Percentiles rank a stretch among this genome's conserved stretches.
phyloP scores from a whole-genome alignment of 805 yeast genomes.

The Candida vartiovaarae region DNA sequence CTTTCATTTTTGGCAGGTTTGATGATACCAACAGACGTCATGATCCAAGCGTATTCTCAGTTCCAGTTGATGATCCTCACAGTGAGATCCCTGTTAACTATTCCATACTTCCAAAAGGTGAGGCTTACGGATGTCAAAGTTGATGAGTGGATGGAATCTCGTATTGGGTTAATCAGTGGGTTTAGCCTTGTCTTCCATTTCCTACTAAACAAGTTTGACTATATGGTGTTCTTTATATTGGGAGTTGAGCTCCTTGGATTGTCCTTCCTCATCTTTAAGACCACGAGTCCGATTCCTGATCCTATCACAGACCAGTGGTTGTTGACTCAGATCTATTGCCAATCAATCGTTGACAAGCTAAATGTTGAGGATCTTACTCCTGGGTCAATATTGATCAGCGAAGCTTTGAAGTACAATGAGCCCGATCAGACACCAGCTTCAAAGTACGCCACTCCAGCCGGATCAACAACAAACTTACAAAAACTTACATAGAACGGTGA shows the following conservation, averaged over 20 bases:
- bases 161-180: slow-evolving; percentile 14
- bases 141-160: slow-evolving; percentile 16
- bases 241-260: slow-evolving; percentile 13
- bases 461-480: background rate
- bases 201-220: slow-evolving; percentile 1
- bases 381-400: background rate
- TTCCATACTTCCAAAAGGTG: slow-evolving; percentile 15
- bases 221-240: slow-evolving; percentile 9
- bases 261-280: slow-evolving; percentile 8
- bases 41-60: slow-evolving; percentile 3
- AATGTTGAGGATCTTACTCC: background rate
- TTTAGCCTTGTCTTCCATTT: slow-evolving; percentile 11
- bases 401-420: slow-evolving; percentile 1
- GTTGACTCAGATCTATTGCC: slow-evolving; percentile 13
- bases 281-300: slow-evolving; percentile 15
- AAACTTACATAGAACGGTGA: background rate
- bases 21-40: slow-evolving; percentile 1
- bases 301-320: slow-evolving; percentile 13
- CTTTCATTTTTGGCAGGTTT: slow-evolving; percentile 7
- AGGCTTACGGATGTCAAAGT: slow-evolving; percentile 8
- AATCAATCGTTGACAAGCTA: slow-evolving; percentile 1
- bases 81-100: slow-evolving; percentile 5
- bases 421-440: slow-evolving; percentile 1
- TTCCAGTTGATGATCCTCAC: slow-evolving; percentile 7
- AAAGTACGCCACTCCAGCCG: slow-evolving; percentile 3